phyloP scores from a whole-genome alignment of 2,329 filamentous ascomycete genomes.

The Ophiostoma novo-ulmi region DNA sequence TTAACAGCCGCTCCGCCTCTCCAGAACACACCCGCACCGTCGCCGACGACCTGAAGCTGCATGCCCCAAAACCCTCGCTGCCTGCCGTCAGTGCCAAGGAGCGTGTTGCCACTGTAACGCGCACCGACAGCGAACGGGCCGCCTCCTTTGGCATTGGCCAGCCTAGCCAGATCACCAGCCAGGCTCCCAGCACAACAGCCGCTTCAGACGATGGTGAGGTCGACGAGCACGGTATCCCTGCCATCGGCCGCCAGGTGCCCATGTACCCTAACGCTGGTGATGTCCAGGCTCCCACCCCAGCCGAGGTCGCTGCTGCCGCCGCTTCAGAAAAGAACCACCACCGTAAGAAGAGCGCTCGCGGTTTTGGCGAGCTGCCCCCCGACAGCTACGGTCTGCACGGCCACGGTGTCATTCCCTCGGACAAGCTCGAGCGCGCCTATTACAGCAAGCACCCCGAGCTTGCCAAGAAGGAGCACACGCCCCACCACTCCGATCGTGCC shows the following conservation, averaged over 20 bases:
- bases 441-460: slow-evolving; percentile 87
- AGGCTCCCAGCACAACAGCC: slow-evolving; percentile 40
- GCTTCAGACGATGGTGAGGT: slow-evolving; percentile 56
- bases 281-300: slow-evolving; percentile 88
- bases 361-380: slow-evolving; percentile 64
- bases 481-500: slow-evolving; percentile 50
- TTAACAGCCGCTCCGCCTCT: slow-evolving; percentile 40
- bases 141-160: slow-evolving; percentile 80
- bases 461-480: slow-evolving; percentile 65
- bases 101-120: slow-evolving; percentile 76
- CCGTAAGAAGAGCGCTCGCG: slow-evolving; percentile 67
- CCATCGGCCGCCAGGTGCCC: slow-evolving; percentile 86
- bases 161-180: slow-evolving; percentile 41
- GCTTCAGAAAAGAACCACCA: slow-evolving; percentile 51
- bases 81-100: slow-evolving; percentile 76
- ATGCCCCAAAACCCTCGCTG: slow-evolving; percentile 83
- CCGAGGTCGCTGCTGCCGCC: slow-evolving; percentile 39
- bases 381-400: slow-evolving; percentile 92
- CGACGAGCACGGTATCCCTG: slow-evolving; percentile 83
- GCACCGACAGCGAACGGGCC: slow-evolving; percentile 83
- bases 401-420: slow-evolving; percentile 68
- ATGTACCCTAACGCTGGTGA: slow-evolving; percentile 92
- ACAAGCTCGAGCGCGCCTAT: slow-evolving; percentile 86
- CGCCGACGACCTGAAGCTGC: slow-evolving; percentile 73
- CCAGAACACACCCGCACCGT: slow-evolving; percentile 73